A percentile compares a stretch with the other conserved stretches of the same genome.
These are phyloP conservation scores for Saccharomycopsis capsularis DNA, from an alignment of 805 yeast genomes.

Conservation along the genomic window DNA sequence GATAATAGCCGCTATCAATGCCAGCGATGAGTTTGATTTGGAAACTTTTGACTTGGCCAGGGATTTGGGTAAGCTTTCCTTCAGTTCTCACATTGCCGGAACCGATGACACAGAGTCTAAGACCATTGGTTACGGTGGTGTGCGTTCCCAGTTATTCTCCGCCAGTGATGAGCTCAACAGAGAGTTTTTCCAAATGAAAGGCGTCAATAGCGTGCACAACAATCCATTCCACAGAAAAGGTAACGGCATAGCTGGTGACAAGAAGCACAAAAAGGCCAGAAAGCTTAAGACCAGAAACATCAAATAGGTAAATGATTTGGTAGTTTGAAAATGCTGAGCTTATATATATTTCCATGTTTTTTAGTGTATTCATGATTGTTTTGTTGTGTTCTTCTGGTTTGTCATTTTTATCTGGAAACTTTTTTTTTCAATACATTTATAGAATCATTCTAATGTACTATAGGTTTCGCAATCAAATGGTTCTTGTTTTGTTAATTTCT, in stretches of 20 bases:
- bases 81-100: constrained; percentile 67
- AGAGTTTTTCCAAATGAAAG: constrained; percentile 72
- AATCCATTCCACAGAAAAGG: constrained; percentile 66
- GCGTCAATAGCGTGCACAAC: constrained; percentile 53
- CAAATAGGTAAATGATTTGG: not conserved
- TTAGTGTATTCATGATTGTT: not conserved
- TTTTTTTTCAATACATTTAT: no score
- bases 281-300: constrained; percentile 35
- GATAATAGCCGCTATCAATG: constrained; percentile 52
- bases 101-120: constrained; percentile 37
- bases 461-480: no score
- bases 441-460: no score
- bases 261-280: constrained; percentile 61
- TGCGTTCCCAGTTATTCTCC: constrained; percentile 69
- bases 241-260: constrained; percentile 27
- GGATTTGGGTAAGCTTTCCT: constrained; percentile 67
- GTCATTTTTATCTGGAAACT: not conserved
- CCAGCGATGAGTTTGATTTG: constrained; percentile 33
- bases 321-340: no score
- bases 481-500: no score
- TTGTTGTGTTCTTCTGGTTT: not conserved
- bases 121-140: constrained; percentile 66
- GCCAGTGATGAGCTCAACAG: constrained; percentile 79
- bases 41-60: constrained; percentile 56
- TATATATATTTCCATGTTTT: no score